Percentiles rank a stretch among this genome's conserved stretches.
These are phyloP conservation scores for Ailanthus altissimus DNA, from an alignment of 345 rosid species.

Conservation along the genomic window DNA sequence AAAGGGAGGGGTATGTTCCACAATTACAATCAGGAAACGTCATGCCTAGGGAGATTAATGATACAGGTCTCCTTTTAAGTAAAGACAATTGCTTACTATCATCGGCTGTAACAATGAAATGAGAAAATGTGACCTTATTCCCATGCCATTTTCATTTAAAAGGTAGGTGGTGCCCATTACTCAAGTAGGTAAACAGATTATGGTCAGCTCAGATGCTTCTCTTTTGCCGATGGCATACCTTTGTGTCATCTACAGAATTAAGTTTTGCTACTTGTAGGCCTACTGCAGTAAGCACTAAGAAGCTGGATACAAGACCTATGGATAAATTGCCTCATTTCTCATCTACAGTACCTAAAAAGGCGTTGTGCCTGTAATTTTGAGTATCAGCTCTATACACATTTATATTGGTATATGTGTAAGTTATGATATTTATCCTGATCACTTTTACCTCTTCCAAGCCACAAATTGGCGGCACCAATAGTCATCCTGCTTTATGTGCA, in stretches of 20 bases:
- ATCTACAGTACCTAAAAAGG: neutral
- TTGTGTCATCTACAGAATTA: neutral
- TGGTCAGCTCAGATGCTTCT: neutral
- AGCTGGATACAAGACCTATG: neutral
- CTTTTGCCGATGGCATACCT: neutral
- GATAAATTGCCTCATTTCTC: neutral
- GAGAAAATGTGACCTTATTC: neutral
- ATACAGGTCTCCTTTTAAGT: neutral
- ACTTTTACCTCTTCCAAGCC: neutral
- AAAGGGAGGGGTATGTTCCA: conserved; percentile 33
- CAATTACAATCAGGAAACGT: conserved; percentile 2
- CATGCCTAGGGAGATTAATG: conserved; percentile 10
- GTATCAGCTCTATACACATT: neutral
- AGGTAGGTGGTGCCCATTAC: neutral
- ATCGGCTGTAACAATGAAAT: neutral
- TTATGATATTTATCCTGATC: neutral
- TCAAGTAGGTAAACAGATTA: neutral
- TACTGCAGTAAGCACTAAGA: neutral
- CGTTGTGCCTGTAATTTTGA: neutral
- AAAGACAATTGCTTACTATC: neutral
- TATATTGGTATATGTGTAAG: neutral
- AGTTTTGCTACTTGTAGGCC: neutral
- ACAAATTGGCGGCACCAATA: neutral
- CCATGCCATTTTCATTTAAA: neutral
- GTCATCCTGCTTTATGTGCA: neutral